Evolutionary conservation across 306 rosid genomes (phyloP).

Genomic region (Biancaea sappan): DNA sequence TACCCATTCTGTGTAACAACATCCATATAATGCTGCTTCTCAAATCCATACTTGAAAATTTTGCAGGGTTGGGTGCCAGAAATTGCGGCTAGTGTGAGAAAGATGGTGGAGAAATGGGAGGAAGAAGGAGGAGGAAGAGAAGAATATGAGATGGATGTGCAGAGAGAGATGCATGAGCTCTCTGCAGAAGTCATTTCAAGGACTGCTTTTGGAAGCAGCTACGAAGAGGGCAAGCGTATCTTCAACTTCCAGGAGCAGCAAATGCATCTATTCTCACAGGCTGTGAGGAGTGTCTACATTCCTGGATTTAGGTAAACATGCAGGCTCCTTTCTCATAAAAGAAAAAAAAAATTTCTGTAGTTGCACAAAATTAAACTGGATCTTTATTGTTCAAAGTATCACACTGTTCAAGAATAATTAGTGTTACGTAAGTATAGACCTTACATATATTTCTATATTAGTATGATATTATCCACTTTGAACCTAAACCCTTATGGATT

Average conservation of each 20-base stretch:
- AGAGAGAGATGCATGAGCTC: slow-evolving; percentile 55
- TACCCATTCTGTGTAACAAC: background rate
- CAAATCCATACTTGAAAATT: too few species aligned
- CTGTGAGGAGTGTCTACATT: slow-evolving; percentile 60
- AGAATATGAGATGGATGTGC: slow-evolving; percentile 67
- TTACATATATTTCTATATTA: too few species aligned
- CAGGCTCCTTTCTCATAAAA: background rate
- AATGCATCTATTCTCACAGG: slow-evolving; percentile 53
- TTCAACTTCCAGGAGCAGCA: slow-evolving; percentile 73
- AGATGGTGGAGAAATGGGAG: slow-evolving; percentile 66
- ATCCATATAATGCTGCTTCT: too few species aligned
- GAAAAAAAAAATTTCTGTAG: background rate
- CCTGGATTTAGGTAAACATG: slow-evolving; percentile 73
- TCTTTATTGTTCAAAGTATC: background rate
- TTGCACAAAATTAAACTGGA: background rate
- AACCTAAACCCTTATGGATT: too few species aligned
- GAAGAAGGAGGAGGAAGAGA: slow-evolving; percentile 48
- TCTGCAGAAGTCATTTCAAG: slow-evolving; percentile 73
- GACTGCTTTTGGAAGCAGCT: slow-evolving; percentile 78
- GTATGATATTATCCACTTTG: too few species aligned
- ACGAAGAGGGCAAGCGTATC: slow-evolving; percentile 67
- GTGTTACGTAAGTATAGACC: background rate
- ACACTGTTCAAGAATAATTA: background rate
- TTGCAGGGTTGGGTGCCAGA: slow-evolving; percentile 76
- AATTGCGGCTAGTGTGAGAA: slow-evolving; percentile 54